These are phyloP conservation scores for Pichia sp. DNA, from an alignment of 1,139 yeast genomes.

Conservation along the genomic window DNA sequence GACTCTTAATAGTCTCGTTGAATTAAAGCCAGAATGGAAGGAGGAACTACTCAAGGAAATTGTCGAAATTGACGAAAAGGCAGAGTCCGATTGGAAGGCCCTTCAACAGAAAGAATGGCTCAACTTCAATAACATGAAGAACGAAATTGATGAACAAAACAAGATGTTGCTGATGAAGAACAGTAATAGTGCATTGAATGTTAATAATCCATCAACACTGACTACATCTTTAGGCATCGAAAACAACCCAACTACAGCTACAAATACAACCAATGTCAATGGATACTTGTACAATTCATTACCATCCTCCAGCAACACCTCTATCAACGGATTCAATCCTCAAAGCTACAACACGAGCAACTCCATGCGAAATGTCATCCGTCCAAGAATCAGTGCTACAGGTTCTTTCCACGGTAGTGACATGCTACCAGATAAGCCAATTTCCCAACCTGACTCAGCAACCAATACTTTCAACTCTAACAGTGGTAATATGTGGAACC, in stretches of 20 bases:
- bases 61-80: conserved; percentile 29
- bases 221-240: neutral
- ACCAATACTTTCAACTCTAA: conserved; percentile 5
- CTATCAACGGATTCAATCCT: conserved; percentile 2
- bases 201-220: neutral
- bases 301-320: conserved; percentile 4
- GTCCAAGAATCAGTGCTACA: conserved; percentile 13
- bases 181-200: neutral
- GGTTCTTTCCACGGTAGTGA: conserved; percentile 18
- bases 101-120: conserved; percentile 26
- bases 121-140: conserved; percentile 22
- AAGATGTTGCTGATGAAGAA: conserved; percentile 4
- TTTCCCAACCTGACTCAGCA: conserved; percentile 5
- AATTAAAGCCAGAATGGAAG: conserved; percentile 32
- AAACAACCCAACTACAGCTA: conserved; percentile 14
- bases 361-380: conserved; percentile 5
- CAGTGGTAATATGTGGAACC: conserved; percentile 4
- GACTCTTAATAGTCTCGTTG: conserved; percentile 27
- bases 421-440: conserved; percentile 10
- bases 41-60: conserved; percentile 31
- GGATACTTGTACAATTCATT: conserved; percentile 15
- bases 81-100: conserved; percentile 38
- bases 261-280: conserved; percentile 14
- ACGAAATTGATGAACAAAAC: conserved; percentile 22
- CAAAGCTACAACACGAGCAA: conserved; percentile 1